Conservation (phyloP, 2,329 filamentous ascomycete species). For the Diplodia intermedia region DNA sequence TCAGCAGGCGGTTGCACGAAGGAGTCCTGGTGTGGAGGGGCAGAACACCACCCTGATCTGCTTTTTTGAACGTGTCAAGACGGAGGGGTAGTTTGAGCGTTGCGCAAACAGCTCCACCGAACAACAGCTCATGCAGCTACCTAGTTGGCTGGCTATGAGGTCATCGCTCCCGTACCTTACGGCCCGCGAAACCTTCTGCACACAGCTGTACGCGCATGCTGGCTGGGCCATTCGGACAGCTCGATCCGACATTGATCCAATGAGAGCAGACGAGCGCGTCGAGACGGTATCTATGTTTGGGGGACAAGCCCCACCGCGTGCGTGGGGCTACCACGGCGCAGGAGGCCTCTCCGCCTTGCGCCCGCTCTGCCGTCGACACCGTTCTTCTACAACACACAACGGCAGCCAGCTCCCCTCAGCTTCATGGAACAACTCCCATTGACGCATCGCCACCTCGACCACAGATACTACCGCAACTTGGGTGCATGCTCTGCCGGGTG, state of each 20-base stretch:
- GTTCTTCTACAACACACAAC: not conserved
- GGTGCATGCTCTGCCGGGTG: not conserved
- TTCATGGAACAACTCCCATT: not conserved
- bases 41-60: not conserved
- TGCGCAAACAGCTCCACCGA: constrained; percentile 12
- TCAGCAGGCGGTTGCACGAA: not conserved
- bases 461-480: not conserved
- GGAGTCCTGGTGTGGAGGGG: not conserved
- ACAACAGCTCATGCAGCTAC: constrained; percentile 27
- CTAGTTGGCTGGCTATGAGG: constrained; percentile 24
- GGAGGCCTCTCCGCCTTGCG: constrained; percentile 21
- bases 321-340: constrained; percentile 17
- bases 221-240: not conserved
- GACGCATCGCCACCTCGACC: not conserved
- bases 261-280: not conserved
- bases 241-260: constrained; percentile 8
- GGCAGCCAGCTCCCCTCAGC: not conserved
- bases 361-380: not conserved
- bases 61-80: constrained; percentile 5
- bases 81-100: not conserved
- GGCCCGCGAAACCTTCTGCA: not conserved
- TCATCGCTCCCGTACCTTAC: constrained; percentile 8
- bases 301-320: constrained; percentile 3
- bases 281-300: not conserved
- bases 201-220: not conserved